Evolutionary conservation across 768 basidiomycete species (phyloP).

Genomic region (Panellus pusillus): DNA sequence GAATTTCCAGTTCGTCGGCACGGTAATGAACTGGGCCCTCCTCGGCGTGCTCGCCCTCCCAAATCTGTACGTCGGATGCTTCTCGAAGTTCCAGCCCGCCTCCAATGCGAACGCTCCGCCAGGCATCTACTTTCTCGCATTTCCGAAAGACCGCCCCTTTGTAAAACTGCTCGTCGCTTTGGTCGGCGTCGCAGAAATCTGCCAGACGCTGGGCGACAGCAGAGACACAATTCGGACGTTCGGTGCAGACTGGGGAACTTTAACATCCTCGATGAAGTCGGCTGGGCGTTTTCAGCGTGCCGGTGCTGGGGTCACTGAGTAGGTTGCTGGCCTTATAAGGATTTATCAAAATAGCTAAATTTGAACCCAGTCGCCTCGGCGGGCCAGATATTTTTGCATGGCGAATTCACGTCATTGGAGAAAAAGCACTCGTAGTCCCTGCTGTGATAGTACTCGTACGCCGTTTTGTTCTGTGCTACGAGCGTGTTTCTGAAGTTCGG

Average conservation of each 20-base stretch:
- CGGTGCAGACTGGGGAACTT: slow-evolving; percentile 19
- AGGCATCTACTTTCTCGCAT: slow-evolving; percentile 35
- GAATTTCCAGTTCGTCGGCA: slow-evolving; percentile 5
- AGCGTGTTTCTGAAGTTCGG: no score
- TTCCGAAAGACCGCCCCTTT: slow-evolving; percentile 24
- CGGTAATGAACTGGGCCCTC: slow-evolving; percentile 8
- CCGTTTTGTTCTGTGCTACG: not conserved
- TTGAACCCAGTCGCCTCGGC: slow-evolving; percentile 17
- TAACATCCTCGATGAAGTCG: slow-evolving; percentile 13
- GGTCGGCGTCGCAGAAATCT: slow-evolving; percentile 20
- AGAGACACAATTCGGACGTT: slow-evolving; percentile 23
- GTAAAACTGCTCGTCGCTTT: slow-evolving; percentile 19
- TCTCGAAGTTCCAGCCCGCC: no score
- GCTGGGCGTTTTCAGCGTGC: slow-evolving; percentile 22
- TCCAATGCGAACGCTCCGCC: not conserved
- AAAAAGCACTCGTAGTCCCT: slow-evolving; percentile 10
- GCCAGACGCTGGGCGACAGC: slow-evolving; percentile 22
- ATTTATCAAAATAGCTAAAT: not conserved
- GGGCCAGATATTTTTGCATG: slow-evolving; percentile 25
- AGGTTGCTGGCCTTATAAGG: not conserved
- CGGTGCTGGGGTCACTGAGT: slow-evolving; percentile 20
- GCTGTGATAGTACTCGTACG: slow-evolving; percentile 15
- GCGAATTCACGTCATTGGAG: slow-evolving; percentile 23
- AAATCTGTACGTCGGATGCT: slow-evolving; percentile 7
- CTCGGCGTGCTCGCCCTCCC: slow-evolving; percentile 5